Conservation (phyloP, 331 rosid species). For the Pyrus hybrid region DNA sequence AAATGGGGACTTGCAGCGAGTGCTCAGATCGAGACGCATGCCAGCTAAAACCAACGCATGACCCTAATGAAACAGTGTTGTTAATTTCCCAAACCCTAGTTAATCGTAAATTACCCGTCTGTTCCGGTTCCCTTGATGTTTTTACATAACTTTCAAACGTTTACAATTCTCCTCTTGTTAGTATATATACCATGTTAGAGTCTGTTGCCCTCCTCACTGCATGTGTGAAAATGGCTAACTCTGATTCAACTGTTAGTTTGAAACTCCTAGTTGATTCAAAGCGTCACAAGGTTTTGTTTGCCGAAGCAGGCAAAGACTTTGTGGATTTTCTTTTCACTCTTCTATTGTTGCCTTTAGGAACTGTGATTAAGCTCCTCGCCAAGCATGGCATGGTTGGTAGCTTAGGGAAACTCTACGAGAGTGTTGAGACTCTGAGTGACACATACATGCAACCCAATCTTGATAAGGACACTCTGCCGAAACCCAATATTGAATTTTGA, state of each 20-base stretch:
- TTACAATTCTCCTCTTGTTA: no score
- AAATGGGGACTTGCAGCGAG: no score
- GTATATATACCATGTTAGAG: no score
- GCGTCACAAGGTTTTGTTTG: neutral
- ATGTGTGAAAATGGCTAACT: neutral
- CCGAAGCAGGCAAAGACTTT: conserved; percentile 10
- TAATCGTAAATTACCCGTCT: no score
- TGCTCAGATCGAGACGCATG: no score
- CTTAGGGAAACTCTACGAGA: neutral
- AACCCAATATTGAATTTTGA: no score
- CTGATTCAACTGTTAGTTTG: neutral
- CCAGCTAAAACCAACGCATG: no score
- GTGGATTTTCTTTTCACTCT: conserved; percentile 15
- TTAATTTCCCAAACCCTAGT: no score
- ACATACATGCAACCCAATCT: neutral
- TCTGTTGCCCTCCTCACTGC: no score
- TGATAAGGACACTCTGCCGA: neutral
- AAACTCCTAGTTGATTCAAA: conserved; percentile 19
- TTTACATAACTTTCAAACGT: no score
- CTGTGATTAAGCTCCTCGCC: neutral
- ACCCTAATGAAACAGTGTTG: no score
- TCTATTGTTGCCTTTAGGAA: neutral
- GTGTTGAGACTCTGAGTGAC: neutral
- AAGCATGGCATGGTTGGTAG: neutral
- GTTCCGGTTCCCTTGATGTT: no score